Percentiles rank a stretch among this genome's conserved stretches.
phyloP scores from a whole-genome alignment of 169 alveolate species.

The Cryptosporidium xiaoi region DNA sequence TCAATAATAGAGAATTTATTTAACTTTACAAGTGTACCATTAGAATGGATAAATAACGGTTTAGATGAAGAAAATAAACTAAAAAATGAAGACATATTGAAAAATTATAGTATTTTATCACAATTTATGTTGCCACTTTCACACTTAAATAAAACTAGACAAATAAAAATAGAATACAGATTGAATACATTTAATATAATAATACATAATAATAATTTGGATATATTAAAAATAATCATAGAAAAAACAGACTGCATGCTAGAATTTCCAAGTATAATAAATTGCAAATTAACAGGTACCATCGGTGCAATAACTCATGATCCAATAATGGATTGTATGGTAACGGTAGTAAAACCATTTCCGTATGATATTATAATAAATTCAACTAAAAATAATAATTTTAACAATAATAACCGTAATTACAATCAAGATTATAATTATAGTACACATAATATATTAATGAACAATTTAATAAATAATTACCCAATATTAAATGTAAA shows the following conservation, averaged over 20 bases:
- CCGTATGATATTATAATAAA: constrained; percentile 13
- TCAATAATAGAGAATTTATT: constrained; percentile 19
- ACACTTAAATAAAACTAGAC: constrained; percentile 20
- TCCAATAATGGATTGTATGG: constrained; percentile 71
- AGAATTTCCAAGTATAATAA: constrained; percentile 16
- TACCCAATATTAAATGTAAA: constrained; percentile 6
- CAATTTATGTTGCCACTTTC: constrained; percentile 10
- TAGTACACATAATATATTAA: background rate
- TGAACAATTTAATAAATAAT: background rate
- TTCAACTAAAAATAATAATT: background rate
- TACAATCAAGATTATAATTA: background rate
- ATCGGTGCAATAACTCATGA: constrained; percentile 72
- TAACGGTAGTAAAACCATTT: constrained; percentile 48
- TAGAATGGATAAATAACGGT: constrained; percentile 55
- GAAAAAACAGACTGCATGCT: constrained; percentile 18
- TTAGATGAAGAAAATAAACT: background rate
- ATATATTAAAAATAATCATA: constrained; percentile 26
- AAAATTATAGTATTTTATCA: constrained; percentile 4
- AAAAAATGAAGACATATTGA: background rate
- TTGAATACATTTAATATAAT: constrained; percentile 41
- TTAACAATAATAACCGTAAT: background rate
- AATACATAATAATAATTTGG: constrained; percentile 46
- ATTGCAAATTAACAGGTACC: constrained; percentile 28
- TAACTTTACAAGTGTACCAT: constrained; percentile 18
- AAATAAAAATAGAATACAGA: constrained; percentile 27